These are phyloP conservation scores for Wickerhamomyces queroliae DNA, from an alignment of 805 yeast species.

Conservation along the genomic window DNA sequence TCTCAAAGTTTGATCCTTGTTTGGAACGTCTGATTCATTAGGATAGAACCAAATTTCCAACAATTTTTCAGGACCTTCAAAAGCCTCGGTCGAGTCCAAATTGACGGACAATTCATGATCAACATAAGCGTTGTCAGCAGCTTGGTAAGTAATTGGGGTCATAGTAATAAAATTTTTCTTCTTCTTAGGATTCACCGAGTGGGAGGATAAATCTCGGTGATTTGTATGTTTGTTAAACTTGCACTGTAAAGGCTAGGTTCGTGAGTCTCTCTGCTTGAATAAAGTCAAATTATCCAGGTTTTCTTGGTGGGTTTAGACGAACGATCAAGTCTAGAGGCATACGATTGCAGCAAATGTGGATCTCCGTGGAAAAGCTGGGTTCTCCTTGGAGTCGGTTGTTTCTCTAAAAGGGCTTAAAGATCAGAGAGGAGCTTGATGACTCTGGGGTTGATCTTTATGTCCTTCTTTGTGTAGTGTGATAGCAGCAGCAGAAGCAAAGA, in stretches of 20 bases:
- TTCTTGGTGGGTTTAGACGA: slow-evolving; percentile 15
- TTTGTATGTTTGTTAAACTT: neutral
- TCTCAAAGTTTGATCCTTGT: slow-evolving; percentile 46
- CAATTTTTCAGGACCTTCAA: slow-evolving; percentile 96
- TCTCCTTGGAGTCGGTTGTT: too few species aligned
- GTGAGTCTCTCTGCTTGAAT: neutral
- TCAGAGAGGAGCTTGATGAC: too few species aligned
- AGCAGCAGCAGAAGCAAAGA: too few species aligned
- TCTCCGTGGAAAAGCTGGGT: neutral
- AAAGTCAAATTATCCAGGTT: slow-evolving; percentile 16
- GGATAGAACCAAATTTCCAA: slow-evolving; percentile 86
- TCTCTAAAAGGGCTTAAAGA: too few species aligned
- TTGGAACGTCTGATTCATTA: slow-evolving; percentile 28
- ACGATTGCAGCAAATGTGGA: slow-evolving; percentile 1
- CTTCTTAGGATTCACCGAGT: slow-evolving; percentile 3
- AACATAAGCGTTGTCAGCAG: slow-evolving; percentile 44
- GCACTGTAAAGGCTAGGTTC: neutral
- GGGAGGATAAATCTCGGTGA: slow-evolving; percentile 6
- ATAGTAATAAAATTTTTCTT: slow-evolving; percentile 2
- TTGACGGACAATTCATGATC: slow-evolving; percentile 76
- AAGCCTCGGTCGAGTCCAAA: slow-evolving; percentile 85
- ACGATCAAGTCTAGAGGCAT: slow-evolving; percentile 14
- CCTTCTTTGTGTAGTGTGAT: too few species aligned
- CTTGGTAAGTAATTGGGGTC: slow-evolving; percentile 30
- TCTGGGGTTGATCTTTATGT: too few species aligned